Conservation (phyloP, 2,329 filamentous ascomycete genomes). For the Colletotrichum gigasporum region DNA sequence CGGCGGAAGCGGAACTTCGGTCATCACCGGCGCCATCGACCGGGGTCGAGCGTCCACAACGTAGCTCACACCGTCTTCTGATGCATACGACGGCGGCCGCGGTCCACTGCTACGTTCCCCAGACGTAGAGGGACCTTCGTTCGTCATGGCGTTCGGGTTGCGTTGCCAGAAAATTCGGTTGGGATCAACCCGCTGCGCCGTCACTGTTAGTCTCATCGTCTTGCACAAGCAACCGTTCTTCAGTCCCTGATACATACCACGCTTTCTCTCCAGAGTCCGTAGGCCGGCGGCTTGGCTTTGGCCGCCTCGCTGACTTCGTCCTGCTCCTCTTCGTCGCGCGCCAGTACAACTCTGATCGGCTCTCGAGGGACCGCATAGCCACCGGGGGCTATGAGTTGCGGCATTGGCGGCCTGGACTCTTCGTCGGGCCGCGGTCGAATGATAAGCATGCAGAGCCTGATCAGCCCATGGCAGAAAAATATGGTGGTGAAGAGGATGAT, state of each 20-base stretch:
- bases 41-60: constrained; percentile 73
- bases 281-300: constrained; percentile 79
- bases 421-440: constrained; percentile 52
- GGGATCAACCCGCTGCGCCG: constrained; percentile 75
- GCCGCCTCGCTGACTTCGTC: constrained; percentile 55
- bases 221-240: not conserved
- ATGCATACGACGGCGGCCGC: constrained; percentile 79
- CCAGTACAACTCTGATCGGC: constrained; percentile 81
- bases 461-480: constrained; percentile 82
- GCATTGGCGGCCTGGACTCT: constrained; percentile 35
- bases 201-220: not conserved
- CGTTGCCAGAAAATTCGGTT: constrained; percentile 84
- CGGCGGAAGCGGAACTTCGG: constrained; percentile 45
- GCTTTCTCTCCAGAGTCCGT: constrained; percentile 85
- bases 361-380: constrained; percentile 76
- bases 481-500: constrained; percentile 78
- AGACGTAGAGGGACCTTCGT: constrained; percentile 5
- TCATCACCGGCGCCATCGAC: constrained; percentile 56
- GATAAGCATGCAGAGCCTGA: constrained; percentile 76
- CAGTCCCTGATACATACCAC: constrained; percentile 67
- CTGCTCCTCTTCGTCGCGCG: constrained; percentile 76
- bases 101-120: constrained; percentile 38
- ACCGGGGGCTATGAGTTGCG: constrained; percentile 61
- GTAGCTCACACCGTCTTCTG: constrained; percentile 79
- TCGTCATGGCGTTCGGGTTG: constrained; percentile 53